Evolutionary conservation across 768 basidiomycete species (phyloP).

Genomic region (Coprinopsis cinerea): DNA sequence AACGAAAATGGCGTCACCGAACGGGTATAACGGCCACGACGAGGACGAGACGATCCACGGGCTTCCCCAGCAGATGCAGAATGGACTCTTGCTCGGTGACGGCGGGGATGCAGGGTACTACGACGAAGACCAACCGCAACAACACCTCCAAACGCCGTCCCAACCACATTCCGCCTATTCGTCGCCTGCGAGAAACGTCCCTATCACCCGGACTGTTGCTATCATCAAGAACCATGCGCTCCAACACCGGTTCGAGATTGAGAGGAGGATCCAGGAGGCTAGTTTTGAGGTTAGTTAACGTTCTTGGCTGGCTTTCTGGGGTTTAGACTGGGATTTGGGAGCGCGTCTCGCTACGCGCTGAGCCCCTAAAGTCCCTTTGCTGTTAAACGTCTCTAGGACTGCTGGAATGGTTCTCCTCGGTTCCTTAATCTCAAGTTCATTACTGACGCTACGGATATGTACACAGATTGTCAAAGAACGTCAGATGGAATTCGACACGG

Average conservation of each 20-base stretch:
- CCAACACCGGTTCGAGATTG: slow-evolving; percentile 70
- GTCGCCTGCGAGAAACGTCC: slow-evolving; percentile 12
- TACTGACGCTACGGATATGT: neutral
- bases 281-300: slow-evolving; percentile 69
- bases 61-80: neutral
- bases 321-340: slow-evolving; percentile 12
- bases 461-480: slow-evolving; percentile 82
- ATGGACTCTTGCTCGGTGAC: neutral
- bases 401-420: slow-evolving; percentile 4
- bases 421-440: neutral
- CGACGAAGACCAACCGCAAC: no score
- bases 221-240: slow-evolving; percentile 82
- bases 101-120: neutral
- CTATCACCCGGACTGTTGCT: slow-evolving; percentile 63
- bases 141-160: no score
- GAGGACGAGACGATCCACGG: neutral
- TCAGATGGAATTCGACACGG: slow-evolving; percentile 84
- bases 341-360: neutral
- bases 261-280: slow-evolving; percentile 71
- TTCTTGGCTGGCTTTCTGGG: neutral
- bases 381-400: neutral
- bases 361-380: no score
- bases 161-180: neutral
- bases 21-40: slow-evolving; percentile 1
- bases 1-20: neutral